These are phyloP conservation scores for Citrus maxima DNA, from an alignment of 345 rosid species.

Conservation along the genomic window DNA sequence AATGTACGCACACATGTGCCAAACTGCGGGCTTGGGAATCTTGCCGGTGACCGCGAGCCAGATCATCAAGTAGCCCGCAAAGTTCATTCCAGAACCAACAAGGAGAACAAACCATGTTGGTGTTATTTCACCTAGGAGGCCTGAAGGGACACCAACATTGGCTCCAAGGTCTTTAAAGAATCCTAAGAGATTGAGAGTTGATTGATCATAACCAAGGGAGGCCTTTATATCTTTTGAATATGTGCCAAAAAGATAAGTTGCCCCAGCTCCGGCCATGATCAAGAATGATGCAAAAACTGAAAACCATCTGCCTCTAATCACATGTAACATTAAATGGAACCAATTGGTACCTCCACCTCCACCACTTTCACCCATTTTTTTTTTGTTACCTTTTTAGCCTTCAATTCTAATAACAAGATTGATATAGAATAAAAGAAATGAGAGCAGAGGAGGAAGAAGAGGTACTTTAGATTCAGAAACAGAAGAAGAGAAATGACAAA, in stretches of 20 bases:
- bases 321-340: constrained; percentile 38
- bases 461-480: neutral
- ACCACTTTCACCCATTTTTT: neutral
- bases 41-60: constrained; percentile 68
- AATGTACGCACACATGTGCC: constrained; percentile 86
- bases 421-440: neutral
- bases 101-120: constrained; percentile 90
- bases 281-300: constrained; percentile 83
- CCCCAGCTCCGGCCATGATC: constrained; percentile 90
- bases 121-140: constrained; percentile 79
- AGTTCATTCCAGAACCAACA: constrained; percentile 78
- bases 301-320: constrained; percentile 76
- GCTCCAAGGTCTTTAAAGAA: constrained; percentile 92
- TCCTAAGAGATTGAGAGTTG: constrained; percentile 74
- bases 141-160: constrained; percentile 71
- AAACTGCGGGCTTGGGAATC: constrained; percentile 62
- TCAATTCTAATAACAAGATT: neutral
- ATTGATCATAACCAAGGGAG: constrained; percentile 74
- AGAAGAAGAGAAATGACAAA: neutral
- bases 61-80: constrained; percentile 78
- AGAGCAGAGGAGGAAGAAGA: neutral
- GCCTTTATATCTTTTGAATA: constrained; percentile 80
- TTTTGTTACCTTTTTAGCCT: neutral
- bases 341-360: constrained; percentile 16
- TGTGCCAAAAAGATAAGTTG: constrained; percentile 75